phyloP scores from a whole-genome alignment of 176 grass and related monocot genomes.

The Zea luxurians region DNA sequence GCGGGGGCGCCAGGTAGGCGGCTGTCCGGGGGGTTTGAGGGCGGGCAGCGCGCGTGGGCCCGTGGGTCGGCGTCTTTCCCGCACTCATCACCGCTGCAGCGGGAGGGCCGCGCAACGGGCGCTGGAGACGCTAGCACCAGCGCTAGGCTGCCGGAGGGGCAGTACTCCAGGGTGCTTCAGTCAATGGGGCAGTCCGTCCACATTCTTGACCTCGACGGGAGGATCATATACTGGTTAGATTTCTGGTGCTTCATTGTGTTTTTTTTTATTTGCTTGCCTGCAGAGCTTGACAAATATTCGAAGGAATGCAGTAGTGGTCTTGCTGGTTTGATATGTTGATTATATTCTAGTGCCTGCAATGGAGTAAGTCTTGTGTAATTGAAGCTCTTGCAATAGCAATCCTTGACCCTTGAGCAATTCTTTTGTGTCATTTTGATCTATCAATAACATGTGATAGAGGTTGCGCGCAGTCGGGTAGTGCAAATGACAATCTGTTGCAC shows the following conservation, averaged over 20 bases:
- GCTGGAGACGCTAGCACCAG: conserved; percentile 25
- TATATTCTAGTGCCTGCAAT: conserved; percentile 21
- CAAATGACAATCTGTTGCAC: background rate
- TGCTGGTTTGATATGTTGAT: background rate
- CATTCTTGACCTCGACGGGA: conserved; percentile 78
- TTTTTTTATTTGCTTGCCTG: conserved; percentile 8
- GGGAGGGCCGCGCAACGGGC: conserved; percentile 44
- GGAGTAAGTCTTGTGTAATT: background rate
- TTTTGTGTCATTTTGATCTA: conserved; percentile 32
- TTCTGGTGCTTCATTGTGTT: conserved; percentile 13
- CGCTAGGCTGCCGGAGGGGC: conserved; percentile 63
- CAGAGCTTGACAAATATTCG: background rate
- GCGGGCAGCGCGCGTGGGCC: conserved; percentile 31
- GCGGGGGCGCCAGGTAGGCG: conserved; percentile 11
- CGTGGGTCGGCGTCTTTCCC: conserved; percentile 60
- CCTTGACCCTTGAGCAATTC: conserved; percentile 8
- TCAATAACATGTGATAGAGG: conserved; percentile 9
- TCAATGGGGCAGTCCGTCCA: conserved; percentile 88
- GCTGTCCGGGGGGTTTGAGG: conserved; percentile 35
- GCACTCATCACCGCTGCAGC: conserved; percentile 57
- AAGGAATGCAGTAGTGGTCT: conserved; percentile 5
- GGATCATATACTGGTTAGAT: conserved; percentile 94
- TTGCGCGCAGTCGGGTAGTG: background rate
- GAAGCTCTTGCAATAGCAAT: background rate
- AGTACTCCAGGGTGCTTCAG: conserved; percentile 66